These are phyloP conservation scores for Murraya koenigii DNA, from an alignment of 345 rosid genomes.

Conservation along the genomic window DNA sequence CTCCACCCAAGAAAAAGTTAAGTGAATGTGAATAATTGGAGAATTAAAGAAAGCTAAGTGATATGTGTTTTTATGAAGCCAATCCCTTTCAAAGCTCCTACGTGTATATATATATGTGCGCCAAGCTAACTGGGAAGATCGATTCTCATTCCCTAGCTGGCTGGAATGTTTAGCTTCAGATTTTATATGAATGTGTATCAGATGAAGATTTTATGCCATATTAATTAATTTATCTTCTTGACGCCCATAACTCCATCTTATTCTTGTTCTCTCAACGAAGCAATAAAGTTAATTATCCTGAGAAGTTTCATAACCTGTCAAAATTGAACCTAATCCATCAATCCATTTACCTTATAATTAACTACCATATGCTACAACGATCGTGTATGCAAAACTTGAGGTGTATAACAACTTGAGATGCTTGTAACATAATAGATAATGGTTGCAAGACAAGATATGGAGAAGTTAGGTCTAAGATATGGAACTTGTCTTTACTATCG, in stretches of 20 bases:
- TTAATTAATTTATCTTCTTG: not conserved
- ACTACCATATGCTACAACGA: too few species aligned
- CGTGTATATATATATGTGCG: too few species aligned
- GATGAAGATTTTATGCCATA: not conserved
- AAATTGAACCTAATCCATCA: not conserved
- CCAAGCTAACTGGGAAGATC: constrained; percentile 10
- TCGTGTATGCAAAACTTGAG: too few species aligned
- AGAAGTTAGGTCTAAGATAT: constrained; percentile 1
- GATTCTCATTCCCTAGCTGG: constrained; percentile 1
- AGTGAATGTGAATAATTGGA: not conserved
- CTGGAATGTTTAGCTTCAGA: not conserved
- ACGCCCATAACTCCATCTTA: not conserved
- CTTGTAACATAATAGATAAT: too few species aligned
- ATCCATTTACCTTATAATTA: too few species aligned
- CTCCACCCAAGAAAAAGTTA: not conserved
- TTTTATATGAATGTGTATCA: too few species aligned
- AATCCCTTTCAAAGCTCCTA: not conserved
- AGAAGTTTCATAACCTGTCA: not conserved
- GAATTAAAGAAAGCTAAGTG: not conserved
- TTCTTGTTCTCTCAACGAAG: constrained; percentile 5
- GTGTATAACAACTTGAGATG: too few species aligned
- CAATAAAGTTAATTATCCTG: not conserved
- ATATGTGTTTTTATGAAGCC: not conserved
- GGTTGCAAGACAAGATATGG: not conserved
- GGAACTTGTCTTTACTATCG: constrained; percentile 8